phyloP scores from a whole-genome alignment of 371 early-diverging fungal species.

The Umbelopsis sp. region DNA sequence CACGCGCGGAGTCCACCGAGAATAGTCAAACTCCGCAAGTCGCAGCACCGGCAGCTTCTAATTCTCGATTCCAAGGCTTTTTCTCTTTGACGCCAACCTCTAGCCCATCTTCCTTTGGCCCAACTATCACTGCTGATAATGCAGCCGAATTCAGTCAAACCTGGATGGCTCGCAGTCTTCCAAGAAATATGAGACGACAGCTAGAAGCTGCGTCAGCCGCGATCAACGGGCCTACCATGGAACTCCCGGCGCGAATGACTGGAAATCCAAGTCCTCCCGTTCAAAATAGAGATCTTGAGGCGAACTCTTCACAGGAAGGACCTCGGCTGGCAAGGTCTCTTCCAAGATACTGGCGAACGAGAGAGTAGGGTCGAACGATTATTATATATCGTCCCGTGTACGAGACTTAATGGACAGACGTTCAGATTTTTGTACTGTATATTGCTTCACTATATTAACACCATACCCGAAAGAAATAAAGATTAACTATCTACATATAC shows the following conservation, averaged over 20 bases:
- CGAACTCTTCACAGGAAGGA: neutral
- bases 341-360: slow-evolving; percentile 10
- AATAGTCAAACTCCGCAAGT: neutral
- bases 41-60: neutral
- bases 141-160: slow-evolving; percentile 48
- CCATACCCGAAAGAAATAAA: neutral
- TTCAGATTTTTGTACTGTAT: neutral
- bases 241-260: slow-evolving; percentile 36
- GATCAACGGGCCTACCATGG: slow-evolving; percentile 21
- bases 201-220: slow-evolving; percentile 34
- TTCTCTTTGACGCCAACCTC: slow-evolving; percentile 25
- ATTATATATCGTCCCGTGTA: neutral
- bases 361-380: neutral
- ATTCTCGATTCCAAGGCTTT: slow-evolving; percentile 10
- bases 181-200: slow-evolving; percentile 53
- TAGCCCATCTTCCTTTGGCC: slow-evolving; percentile 41
- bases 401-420: neutral
- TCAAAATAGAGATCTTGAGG: slow-evolving; percentile 7
- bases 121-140: slow-evolving; percentile 44
- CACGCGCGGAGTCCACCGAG: slow-evolving; percentile 45
- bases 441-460: neutral
- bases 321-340: slow-evolving; percentile 1
- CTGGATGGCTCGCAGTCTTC: slow-evolving; percentile 52
- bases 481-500: neutral
- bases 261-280: neutral